phyloP scores from a whole-genome alignment of 306 rosid species.

The Pyrus betulifolia region DNA sequence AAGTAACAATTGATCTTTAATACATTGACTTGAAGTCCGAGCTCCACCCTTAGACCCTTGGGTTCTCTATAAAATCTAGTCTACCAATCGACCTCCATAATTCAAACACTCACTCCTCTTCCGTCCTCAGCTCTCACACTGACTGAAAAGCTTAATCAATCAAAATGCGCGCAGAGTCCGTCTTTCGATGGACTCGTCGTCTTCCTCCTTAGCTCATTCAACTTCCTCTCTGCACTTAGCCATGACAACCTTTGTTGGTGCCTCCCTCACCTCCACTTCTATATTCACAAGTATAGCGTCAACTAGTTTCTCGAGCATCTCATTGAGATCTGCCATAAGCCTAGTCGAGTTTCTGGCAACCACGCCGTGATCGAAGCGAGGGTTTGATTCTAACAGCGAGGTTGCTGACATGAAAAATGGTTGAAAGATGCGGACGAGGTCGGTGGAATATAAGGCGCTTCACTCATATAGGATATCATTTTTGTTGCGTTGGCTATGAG shows the following conservation, averaged over 20 bases:
- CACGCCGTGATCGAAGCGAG: neutral
- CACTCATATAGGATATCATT: constrained; percentile 42
- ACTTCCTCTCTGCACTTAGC: constrained; percentile 53
- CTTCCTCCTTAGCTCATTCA: constrained; percentile 20
- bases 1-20: neutral
- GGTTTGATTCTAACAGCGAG: constrained; percentile 21
- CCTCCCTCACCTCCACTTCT: constrained; percentile 70
- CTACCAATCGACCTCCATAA: neutral
- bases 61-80: neutral
- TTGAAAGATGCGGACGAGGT: constrained; percentile 25
- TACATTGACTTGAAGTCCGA: neutral
- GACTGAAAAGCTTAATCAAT: neutral
- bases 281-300: constrained; percentile 75
- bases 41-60: neutral
- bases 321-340: constrained; percentile 47
- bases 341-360: neutral
- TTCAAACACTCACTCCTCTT: neutral
- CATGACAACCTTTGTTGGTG: constrained; percentile 70
- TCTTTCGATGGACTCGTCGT: constrained; percentile 16
- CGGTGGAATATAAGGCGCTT: constrained; percentile 32
- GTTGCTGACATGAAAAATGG: neutral
- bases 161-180: neutral
- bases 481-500: constrained; percentile 50
- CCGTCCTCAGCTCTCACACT: neutral
- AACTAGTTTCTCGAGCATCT: constrained; percentile 63